Conservation (phyloP, 768 basidiomycete species). For the Tylopilus plumbeoviolaceoides region DNA sequence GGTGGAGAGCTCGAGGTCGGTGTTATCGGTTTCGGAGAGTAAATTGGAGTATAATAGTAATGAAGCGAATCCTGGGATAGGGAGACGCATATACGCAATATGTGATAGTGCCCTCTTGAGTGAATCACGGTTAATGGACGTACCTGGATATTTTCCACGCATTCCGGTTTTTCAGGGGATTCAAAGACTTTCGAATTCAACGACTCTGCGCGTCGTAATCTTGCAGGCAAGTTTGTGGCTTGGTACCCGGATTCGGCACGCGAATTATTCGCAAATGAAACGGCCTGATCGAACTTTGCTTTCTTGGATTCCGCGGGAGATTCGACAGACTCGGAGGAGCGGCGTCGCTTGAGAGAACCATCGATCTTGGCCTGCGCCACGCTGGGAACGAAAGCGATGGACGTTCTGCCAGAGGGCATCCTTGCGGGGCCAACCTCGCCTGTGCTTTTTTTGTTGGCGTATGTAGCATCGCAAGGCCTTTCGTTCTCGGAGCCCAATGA, state of each 20-base stretch:
- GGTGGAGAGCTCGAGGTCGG: background rate
- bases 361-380: background rate
- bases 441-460: no score
- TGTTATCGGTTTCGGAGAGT: background rate
- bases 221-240: slow-evolving; percentile 34
- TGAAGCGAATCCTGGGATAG: slow-evolving; percentile 7
- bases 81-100: slow-evolving; percentile 9
- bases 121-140: background rate
- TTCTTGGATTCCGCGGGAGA: slow-evolving; percentile 12
- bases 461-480: background rate
- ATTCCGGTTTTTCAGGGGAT: slow-evolving; percentile 16
- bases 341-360: slow-evolving; percentile 13
- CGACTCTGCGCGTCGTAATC: slow-evolving; percentile 39
- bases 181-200: slow-evolving; percentile 32
- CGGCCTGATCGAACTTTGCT: slow-evolving; percentile 9
- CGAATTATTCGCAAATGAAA: background rate
- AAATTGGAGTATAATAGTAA: background rate
- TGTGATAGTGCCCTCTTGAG: background rate
- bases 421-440: background rate
- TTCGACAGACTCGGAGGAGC: background rate
- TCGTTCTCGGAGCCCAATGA: background rate
- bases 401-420: background rate
- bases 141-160: slow-evolving; percentile 10
- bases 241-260: slow-evolving; percentile 10
- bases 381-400: background rate